phyloP scores from a whole-genome alignment of 805 yeast species.

The Isabelozyma pseudorhagii region DNA sequence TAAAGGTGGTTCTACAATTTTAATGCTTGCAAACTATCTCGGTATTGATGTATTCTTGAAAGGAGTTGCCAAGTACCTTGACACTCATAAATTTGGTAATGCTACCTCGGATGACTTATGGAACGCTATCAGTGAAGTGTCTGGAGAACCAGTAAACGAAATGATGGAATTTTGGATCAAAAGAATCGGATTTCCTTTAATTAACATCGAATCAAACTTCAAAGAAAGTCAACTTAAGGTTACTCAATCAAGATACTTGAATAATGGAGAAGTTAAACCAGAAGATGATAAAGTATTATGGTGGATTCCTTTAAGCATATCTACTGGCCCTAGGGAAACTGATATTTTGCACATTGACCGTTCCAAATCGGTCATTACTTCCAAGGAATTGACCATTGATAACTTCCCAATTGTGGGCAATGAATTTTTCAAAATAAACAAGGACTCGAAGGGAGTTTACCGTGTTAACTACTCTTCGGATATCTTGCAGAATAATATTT shows the following conservation, averaged over 20 bases:
- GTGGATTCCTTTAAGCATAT: slow-evolving; percentile 55
- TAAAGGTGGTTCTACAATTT: slow-evolving; percentile 75
- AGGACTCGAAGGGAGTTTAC: slow-evolving; percentile 49
- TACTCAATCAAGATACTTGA: slow-evolving; percentile 59
- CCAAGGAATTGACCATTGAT: slow-evolving; percentile 17
- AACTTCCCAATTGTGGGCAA: slow-evolving; percentile 13
- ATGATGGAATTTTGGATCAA: slow-evolving; percentile 73
- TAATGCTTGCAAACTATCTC: slow-evolving; percentile 70
- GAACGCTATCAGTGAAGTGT: slow-evolving; percentile 59
- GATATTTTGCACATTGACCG: slow-evolving; percentile 10
- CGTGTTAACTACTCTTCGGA: slow-evolving; percentile 50
- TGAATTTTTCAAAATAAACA: slow-evolving; percentile 45
- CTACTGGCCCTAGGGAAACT: slow-evolving; percentile 13
- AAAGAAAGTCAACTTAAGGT: slow-evolving; percentile 36
- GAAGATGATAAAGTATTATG: slow-evolving; percentile 56
- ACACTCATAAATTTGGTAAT: slow-evolving; percentile 61
- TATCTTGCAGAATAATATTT: slow-evolving; percentile 38
- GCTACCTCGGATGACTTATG: slow-evolving; percentile 75
- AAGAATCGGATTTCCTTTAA: slow-evolving; percentile 69
- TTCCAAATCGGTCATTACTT: slow-evolving; percentile 13
- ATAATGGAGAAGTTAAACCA: slow-evolving; percentile 56
- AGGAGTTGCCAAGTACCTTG: slow-evolving; percentile 71
- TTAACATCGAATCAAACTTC: slow-evolving; percentile 42
- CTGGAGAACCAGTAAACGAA: slow-evolving; percentile 56
- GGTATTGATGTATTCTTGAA: slow-evolving; percentile 67